Evolutionary conservation across 805 yeast genomes (phyloP), one percentile per base, ranked within the genome.

Genomic region (Sugiyamaella mastotermitis): DNA sequence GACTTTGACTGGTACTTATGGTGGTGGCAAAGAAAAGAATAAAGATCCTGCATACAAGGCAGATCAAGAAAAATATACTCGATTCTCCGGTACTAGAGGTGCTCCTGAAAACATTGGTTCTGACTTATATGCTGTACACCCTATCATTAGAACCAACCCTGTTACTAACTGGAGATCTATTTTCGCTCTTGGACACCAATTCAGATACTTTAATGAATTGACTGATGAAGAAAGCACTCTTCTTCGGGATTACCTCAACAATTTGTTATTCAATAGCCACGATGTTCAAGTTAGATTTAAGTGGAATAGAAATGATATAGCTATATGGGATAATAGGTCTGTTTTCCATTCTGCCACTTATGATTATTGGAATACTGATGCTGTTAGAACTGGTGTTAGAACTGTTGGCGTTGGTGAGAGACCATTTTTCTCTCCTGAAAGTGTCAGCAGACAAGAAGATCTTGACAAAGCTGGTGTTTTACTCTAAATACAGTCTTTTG

Each of bases 311-410:
- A 71, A 72, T 35, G 72, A 86, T 1, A 80, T 83, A 35, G 84
- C 78, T 15, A 58, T 80, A 17, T 83, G 90, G 88, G 92, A 83
- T 53, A 83, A 83, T 66, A 75, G 90, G 56, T 72, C 77, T 5
- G 60, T 72, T 17, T 40, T 37, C 32, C 90, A 83, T 58, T 67
- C 84, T 11, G 84, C 87, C n/a, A 69, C 78, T 13, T 68, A 72
- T 36, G 90, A 83, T 31, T 22, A 22, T 10, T 22, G 9, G 9
- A 10, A 22, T 10, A 22, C 24, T 10, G 24, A 22, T 10, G 7
- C 7, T 22, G 24, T 22, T 7, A 22, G 24, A 22, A 41, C 48
- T 13, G 60, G 60, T 3, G 46, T 52, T 14, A 48, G 60, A 26
- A 42, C 53, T 11, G 50, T 53, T 18, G 49, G 50, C n/a, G 45